phyloP scores from a whole-genome alignment of 2,329 filamentous ascomycete species.

The Venturia aucupariae region DNA sequence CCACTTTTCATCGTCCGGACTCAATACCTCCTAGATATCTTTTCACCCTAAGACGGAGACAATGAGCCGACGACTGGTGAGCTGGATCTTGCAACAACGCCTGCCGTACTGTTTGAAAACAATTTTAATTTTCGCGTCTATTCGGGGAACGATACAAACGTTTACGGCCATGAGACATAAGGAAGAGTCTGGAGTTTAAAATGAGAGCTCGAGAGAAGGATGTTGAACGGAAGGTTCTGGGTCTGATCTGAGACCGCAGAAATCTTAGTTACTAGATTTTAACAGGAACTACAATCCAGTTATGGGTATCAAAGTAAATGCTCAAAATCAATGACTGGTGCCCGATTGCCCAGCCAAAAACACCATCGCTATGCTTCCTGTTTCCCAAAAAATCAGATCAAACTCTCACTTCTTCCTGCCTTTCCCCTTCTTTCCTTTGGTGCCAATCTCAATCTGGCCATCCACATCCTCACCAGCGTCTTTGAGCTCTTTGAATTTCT shows the following conservation, averaged over 20 bases:
- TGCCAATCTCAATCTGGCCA: constrained; percentile 53
- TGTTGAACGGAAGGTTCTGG: too few relatives aligned
- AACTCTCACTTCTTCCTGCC: constrained; percentile 28
- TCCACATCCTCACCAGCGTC: constrained; percentile 65
- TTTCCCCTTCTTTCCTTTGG: constrained; percentile 43
- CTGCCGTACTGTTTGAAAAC: too few relatives aligned
- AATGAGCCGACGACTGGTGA: too few relatives aligned
- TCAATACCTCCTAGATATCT: too few relatives aligned
- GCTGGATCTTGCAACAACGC: too few relatives aligned
- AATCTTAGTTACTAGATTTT: too few relatives aligned
- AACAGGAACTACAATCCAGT: not conserved
- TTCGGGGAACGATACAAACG: too few relatives aligned
- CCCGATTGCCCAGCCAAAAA: not conserved
- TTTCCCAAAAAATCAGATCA: not conserved
- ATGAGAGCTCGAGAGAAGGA: not conserved
- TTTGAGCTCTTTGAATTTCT: constrained; percentile 61
- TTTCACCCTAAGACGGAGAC: too few relatives aligned
- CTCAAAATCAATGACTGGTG: not conserved
- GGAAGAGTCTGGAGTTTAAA: not conserved
- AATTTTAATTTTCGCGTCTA: too few relatives aligned
- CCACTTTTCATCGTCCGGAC: too few relatives aligned
- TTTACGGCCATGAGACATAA: too few relatives aligned
- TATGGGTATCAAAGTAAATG: constrained; percentile 8
- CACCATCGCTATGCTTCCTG: not conserved
- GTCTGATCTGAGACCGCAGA: too few relatives aligned